These are phyloP conservation scores for Niveomyces coronatus DNA, from an alignment of 2,329 filamentous ascomycete species.

Conservation along the genomic window DNA sequence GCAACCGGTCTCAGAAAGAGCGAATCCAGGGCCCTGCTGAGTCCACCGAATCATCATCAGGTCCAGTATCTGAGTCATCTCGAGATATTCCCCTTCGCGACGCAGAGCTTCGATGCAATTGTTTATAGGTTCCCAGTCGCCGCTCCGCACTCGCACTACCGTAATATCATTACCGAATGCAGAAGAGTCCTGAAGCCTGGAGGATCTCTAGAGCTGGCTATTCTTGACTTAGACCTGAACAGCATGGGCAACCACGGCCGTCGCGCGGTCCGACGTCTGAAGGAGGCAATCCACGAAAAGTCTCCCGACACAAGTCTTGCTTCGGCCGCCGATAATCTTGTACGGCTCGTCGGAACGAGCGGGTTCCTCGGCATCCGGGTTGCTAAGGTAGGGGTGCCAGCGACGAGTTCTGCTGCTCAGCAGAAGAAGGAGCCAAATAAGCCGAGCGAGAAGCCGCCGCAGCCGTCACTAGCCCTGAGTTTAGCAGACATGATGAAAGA, in stretches of 20 bases:
- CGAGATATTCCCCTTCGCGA: constrained; percentile 63
- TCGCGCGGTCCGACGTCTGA: constrained; percentile 57
- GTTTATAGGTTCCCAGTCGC: constrained; percentile 69
- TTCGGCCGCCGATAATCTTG: constrained; percentile 49
- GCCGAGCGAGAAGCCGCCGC: constrained; percentile 10
- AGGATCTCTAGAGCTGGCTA: constrained; percentile 68
- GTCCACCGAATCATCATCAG: constrained; percentile 64
- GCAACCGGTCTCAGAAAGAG: constrained; percentile 32
- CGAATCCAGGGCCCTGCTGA: constrained; percentile 39
- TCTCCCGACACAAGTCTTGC: constrained; percentile 51
- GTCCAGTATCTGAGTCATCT: constrained; percentile 54
- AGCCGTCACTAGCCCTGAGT: constrained; percentile 37
- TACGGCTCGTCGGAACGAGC: constrained; percentile 55
- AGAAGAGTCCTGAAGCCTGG: constrained; percentile 69
- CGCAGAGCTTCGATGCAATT: constrained; percentile 64
- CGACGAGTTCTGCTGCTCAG: constrained; percentile 41
- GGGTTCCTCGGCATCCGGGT: constrained; percentile 65
- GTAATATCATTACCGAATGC: constrained; percentile 62
- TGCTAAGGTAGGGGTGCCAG: constrained; percentile 69
- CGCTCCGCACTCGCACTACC: constrained; percentile 56
- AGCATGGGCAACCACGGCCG: constrained; percentile 69
- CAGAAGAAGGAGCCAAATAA: constrained; percentile 13
- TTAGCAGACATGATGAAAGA: constrained; percentile 66
- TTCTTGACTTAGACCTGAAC: constrained; percentile 70
- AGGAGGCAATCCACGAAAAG: constrained; percentile 55